These are phyloP conservation scores for Platanthera guangdongensis DNA, from an alignment of 106 monocot genomes.

Conservation along the genomic window DNA sequence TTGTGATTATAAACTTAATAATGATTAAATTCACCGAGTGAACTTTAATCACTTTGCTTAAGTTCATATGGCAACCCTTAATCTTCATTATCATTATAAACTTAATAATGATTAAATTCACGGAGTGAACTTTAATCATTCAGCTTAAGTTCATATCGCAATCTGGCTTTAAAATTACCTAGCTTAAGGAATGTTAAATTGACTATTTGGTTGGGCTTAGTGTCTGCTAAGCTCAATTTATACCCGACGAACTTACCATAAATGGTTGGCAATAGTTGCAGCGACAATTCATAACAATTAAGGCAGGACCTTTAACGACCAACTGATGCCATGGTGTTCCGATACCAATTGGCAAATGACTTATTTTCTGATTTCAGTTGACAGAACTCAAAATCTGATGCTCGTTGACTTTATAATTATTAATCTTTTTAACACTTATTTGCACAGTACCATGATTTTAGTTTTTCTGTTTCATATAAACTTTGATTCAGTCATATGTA, in stretches of 20 bases:
- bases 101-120: too few species aligned
- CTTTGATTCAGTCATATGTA: not conserved
- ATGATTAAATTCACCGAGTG: too few species aligned
- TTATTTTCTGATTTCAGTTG: not conserved
- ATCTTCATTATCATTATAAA: too few species aligned
- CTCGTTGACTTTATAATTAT: not conserved
- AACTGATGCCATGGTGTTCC: not conserved
- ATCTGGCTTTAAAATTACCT: too few species aligned
- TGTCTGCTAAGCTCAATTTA: too few species aligned
- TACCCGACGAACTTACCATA: not conserved
- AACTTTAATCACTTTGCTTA: too few species aligned
- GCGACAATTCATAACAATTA: not conserved
- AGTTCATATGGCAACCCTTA: too few species aligned
- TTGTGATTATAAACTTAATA: too few species aligned
- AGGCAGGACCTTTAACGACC: not conserved
- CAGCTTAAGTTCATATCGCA: too few species aligned
- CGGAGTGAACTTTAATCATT: too few species aligned
- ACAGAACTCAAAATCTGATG: not conserved
- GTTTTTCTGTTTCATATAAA: not conserved
- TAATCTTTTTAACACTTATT: not conserved
- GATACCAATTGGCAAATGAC: not conserved
- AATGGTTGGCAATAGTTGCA: not conserved
- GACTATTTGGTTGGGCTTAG: too few species aligned
- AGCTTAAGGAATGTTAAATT: too few species aligned
- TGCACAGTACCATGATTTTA: not conserved